Percentiles rank a stretch among this genome's conserved stretches.
phyloP scores from a whole-genome alignment of 2,329 filamentous ascomycete genomes.

The Botrytis fabae region DNA sequence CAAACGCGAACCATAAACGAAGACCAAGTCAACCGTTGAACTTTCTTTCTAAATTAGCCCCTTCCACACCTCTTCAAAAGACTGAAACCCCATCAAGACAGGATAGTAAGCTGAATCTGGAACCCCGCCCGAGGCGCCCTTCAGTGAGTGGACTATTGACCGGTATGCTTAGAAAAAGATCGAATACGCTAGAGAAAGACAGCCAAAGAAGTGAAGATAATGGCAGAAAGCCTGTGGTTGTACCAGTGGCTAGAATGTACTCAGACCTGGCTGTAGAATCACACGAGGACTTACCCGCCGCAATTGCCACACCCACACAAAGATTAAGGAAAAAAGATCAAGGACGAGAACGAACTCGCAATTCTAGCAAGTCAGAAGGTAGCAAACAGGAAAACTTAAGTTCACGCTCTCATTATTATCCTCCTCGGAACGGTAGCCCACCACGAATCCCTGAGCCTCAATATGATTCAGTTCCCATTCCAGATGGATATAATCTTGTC shows the following conservation, averaged over 20 bases:
- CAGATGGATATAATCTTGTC: conserved; percentile 38
- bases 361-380: background rate
- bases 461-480: conserved; percentile 40
- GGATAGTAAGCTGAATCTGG: conserved; percentile 18
- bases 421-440: conserved; percentile 20
- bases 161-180: conserved; percentile 33
- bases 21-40: conserved; percentile 21
- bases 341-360: background rate
- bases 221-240: background rate
- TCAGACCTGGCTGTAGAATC: conserved; percentile 30
- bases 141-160: conserved; percentile 35
- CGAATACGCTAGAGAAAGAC: conserved; percentile 31
- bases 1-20: background rate
- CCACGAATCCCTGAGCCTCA: conserved; percentile 31
- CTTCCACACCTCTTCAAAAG: conserved; percentile 16
- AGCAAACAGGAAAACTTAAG: background rate
- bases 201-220: conserved; percentile 9
- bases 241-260: conserved; percentile 34
- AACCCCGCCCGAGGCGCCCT: conserved; percentile 27
- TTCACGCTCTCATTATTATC: conserved; percentile 26
- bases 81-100: conserved; percentile 1
- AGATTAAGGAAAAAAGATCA: background rate
- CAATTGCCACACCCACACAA: background rate
- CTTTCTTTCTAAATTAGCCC: conserved; percentile 21
- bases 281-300: background rate